Evolutionary conservation across 2,329 filamentous ascomycete genomes (phyloP).

Genomic region (Aspergillus vadensis): DNA sequence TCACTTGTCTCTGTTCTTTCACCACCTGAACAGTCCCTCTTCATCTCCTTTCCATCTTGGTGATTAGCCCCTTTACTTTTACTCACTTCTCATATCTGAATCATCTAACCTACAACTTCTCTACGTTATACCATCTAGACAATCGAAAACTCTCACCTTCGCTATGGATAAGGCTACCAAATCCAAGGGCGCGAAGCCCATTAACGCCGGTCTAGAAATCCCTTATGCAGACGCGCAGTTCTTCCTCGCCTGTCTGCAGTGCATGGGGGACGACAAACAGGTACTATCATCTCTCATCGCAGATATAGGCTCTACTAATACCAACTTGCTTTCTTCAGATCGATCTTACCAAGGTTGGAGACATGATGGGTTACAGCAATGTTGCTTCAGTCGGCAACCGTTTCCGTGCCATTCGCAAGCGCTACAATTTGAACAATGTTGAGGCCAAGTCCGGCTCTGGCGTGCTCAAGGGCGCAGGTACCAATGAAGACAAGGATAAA

Average conservation of each 20-base stretch:
- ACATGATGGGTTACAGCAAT: slow-evolving; percentile 31
- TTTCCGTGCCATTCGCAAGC: slow-evolving; percentile 28
- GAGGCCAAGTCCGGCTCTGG: slow-evolving; percentile 13
- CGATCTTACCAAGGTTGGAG: slow-evolving; percentile 28
- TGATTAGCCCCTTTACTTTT: not conserved
- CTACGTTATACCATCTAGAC: not conserved
- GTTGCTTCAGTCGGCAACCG: slow-evolving; percentile 31
- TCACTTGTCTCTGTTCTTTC: not conserved
- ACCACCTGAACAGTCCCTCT: not conserved
- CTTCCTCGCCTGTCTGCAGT: slow-evolving; percentile 31
- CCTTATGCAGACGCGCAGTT: slow-evolving; percentile 22
- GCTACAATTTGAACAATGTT: slow-evolving; percentile 25
- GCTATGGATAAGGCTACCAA: slow-evolving; percentile 11
- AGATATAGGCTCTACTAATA: not conserved
- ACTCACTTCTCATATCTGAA: not conserved
- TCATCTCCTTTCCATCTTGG: not conserved
- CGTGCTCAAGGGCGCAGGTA: not conserved
- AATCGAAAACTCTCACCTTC: not conserved
- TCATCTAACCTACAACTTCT: not conserved
- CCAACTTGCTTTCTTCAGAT: slow-evolving; percentile 20
- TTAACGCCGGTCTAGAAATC: slow-evolving; percentile 3
- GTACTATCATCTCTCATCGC: slow-evolving; percentile 8
- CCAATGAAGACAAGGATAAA: not conserved
- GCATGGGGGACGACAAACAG: slow-evolving; percentile 20
- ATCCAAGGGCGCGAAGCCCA: not conserved